Evolutionary conservation across 371 early-diverging fungal genomes (phyloP), one percentile per base, ranked within the genome.

Genomic region (Mucor plumbeus): DNA sequence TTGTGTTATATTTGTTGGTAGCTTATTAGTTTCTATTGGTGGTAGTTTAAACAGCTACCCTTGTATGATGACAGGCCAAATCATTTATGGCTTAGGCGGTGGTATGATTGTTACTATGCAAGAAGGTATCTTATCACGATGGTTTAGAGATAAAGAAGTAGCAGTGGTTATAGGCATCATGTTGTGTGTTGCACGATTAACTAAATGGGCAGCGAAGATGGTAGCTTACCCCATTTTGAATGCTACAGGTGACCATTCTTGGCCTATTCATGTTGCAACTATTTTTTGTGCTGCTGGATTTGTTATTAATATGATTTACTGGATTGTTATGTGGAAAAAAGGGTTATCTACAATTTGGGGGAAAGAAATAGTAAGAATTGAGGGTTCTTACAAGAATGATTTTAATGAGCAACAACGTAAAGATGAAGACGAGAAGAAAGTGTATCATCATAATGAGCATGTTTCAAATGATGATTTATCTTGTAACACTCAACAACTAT

Each of bases 31-130:
- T 9, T 76, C 82, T 5, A 39, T 76, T 7, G 80, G 78, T 9
- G 65, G 68, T 35, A 33, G 21, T 14, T 60, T 53, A 5, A 68
- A 69, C n/a, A 80, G 75, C 38, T 82, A 78, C 53, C 70, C 80
- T 1, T 61, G 73, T 33, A 82, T 82, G 82, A 71, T 82, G 47
- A 71, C 78, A 35, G 82, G 82, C 1, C 78, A 80, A 50, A 64
- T 82, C 4, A 66, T 82, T 10, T 80, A 76, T 64, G 82, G 82
- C 11, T 63, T 82, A n/a, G 82, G 82, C 19, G 78, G 78, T 14
- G 81, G 79, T 5, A 75, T 81, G 70, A 75, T 78, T 56, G 77
- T 79, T 1, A 80, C 80, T 0, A 82, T 82, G 75, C 78, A 82
- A 60, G 82, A 82, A 69, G 82, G 74, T 9, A 75, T 82, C 35